These are phyloP conservation scores for Auricularia sp. DNA, from an alignment of 768 basidiomycete genomes.

Conservation along the genomic window DNA sequence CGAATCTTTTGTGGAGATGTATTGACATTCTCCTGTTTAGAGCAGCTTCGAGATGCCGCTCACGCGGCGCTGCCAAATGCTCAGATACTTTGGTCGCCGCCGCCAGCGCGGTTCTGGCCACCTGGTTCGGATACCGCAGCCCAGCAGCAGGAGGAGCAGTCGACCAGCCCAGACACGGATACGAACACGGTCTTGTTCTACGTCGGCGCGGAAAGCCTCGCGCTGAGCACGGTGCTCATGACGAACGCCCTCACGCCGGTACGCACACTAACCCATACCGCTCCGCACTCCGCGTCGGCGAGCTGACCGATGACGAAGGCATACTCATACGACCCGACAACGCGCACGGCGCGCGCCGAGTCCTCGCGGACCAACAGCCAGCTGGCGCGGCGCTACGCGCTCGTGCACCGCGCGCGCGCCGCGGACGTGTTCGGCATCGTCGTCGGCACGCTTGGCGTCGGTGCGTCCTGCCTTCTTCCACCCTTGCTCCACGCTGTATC, in stretches of 20 bases:
- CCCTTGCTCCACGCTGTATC: too few relatives aligned
- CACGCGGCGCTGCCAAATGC: conserved; percentile 12
- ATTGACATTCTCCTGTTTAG: neutral
- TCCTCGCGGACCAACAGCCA: conserved; percentile 66
- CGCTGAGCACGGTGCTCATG: conserved; percentile 77
- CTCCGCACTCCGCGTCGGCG: neutral
- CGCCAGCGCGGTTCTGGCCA: neutral
- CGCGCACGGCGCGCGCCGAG: conserved; percentile 38
- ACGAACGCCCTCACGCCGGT: conserved; percentile 63
- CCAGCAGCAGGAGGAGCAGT: neutral
- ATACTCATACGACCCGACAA: conserved; percentile 61
- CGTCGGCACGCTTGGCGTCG: conserved; percentile 86
- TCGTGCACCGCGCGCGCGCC: conserved; percentile 78
- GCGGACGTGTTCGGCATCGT: conserved; percentile 93
- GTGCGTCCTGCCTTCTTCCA: conserved; percentile 29
- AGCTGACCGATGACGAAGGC: conserved; percentile 35
- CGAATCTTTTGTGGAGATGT: conserved; percentile 3
- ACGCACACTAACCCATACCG: conserved; percentile 9
- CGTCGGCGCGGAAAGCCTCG: conserved; percentile 72
- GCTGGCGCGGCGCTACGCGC: conserved; percentile 82
- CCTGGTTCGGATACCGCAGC: neutral
- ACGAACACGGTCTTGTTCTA: conserved; percentile 31
- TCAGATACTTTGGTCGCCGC: neutral
- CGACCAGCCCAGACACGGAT: neutral
- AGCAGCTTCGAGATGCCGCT: conserved; percentile 2